Evolutionary conservation across 2,329 filamentous ascomycete species (phyloP).

Genomic region (Xenosphaeropsis pyriputrescens): DNA sequence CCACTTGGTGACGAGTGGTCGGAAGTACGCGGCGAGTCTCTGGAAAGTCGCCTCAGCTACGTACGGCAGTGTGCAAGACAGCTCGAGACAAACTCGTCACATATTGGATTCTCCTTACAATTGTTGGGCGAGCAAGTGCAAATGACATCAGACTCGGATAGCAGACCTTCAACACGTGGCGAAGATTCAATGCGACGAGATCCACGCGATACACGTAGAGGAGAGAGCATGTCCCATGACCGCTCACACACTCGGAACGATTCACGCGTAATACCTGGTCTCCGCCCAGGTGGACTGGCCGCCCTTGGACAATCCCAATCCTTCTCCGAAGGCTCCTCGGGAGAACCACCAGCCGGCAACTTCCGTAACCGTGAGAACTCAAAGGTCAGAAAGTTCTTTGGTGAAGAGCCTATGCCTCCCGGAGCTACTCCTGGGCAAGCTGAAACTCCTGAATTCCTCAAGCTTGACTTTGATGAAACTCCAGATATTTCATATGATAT

Average conservation of each 20-base stretch:
- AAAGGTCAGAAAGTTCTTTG: constrained; percentile 52
- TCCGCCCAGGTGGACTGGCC: constrained; percentile 12
- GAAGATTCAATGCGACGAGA: constrained; percentile 29
- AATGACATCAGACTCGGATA: constrained; percentile 32
- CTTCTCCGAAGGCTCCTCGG: constrained; percentile 33
- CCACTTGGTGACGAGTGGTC: constrained; percentile 93
- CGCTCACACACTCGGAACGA: constrained; percentile 39
- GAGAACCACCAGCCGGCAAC: constrained; percentile 28
- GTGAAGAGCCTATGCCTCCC: constrained; percentile 39
- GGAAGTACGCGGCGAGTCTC: constrained; percentile 74
- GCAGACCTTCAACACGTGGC: constrained; percentile 11
- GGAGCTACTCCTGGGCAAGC: constrained; percentile 31
- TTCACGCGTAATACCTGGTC: constrained; percentile 24
- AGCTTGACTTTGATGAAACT: constrained; percentile 63
- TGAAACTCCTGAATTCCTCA: constrained; percentile 71
- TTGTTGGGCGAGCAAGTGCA: constrained; percentile 72
- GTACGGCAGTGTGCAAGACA: constrained; percentile 66
- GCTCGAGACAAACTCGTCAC: constrained; percentile 73
- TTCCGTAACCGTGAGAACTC: constrained; percentile 45
- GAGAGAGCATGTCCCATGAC: constrained; percentile 40
- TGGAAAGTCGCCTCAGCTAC: constrained; percentile 74
- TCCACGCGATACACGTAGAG: constrained; percentile 29
- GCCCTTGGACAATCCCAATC: constrained; percentile 34
- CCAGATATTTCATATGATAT: constrained; percentile 74
- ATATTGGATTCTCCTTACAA: constrained; percentile 78